A percentile compares a stretch with the other conserved stretches of the same genome.
These are phyloP conservation scores for Xylaria sp. DNA, from an alignment of 2,329 filamentous ascomycete genomes.

Conservation along the genomic window DNA sequence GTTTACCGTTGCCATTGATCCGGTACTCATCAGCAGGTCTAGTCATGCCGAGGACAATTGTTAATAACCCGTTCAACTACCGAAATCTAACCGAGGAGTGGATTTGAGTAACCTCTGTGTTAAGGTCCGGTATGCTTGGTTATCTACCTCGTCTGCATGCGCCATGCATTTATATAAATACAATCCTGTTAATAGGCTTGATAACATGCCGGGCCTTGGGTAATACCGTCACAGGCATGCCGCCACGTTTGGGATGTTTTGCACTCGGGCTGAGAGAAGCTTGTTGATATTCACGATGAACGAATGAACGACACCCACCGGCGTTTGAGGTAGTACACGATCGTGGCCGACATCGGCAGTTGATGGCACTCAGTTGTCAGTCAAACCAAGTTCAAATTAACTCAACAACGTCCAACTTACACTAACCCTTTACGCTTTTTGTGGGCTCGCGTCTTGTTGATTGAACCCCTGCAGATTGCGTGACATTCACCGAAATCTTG, in stretches of 20 bases:
- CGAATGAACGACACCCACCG: not conserved
- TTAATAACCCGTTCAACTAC: constrained; percentile 19
- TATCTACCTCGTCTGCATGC: constrained; percentile 20
- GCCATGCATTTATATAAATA: constrained; percentile 11
- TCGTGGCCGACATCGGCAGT: constrained; percentile 27
- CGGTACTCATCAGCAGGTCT: not conserved
- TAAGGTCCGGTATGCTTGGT: constrained; percentile 3
- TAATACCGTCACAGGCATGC: not conserved
- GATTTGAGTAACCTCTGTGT: not conserved
- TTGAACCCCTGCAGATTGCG: constrained; percentile 29
- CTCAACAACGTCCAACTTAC: constrained; percentile 16
- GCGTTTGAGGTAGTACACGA: not conserved
- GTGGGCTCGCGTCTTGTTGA: constrained; percentile 16
- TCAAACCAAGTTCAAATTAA: not conserved
- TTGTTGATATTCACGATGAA: not conserved
- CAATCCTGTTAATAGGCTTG: not conserved
- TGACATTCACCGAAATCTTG: constrained; percentile 31
- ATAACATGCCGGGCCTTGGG: not conserved
- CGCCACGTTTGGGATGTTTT: not conserved
- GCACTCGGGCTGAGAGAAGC: not conserved
- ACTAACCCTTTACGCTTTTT: constrained; percentile 5
- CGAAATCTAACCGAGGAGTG: constrained; percentile 19
- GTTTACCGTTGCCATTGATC: constrained; percentile 4
- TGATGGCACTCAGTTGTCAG: not conserved
- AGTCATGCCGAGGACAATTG: constrained; percentile 10